Base-by-base conservation (phyloP, 768 basidiomycete genomes). In the Serpula lacrymans region DNA sequence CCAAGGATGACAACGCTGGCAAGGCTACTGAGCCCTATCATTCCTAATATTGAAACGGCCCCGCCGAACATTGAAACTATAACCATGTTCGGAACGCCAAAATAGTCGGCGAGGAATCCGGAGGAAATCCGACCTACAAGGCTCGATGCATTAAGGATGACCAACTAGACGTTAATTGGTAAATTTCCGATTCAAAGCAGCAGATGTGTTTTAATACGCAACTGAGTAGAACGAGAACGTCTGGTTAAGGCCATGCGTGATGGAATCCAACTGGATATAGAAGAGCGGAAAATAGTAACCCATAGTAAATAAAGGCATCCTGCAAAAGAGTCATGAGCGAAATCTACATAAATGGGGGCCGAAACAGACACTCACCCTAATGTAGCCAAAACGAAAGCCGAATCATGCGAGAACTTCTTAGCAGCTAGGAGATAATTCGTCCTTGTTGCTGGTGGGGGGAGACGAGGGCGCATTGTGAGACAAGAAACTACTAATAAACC, bases 211-310 rank as follows among this genome's bases (percentile, higher is more conserved):
- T 26, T 26, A 38, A 24, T 16, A 57, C 66, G 28, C 51, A 60
- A 80, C 80, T 29, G 70, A 71, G 48, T 81, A 80, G 46, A 82
- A 82, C 0, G 80, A 75, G n/a, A 82, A 60, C 5, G 54, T 58
- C 3, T 65, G 57, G 22, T 63, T 57, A 13, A 78, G 58, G 1
- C 69, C 71, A 33, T 75, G 74, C 37, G 61, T 64, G 16, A 74
- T 64, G 1, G 78, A 66, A 32, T 76, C 67, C 12, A 82, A 60
- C 47, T 83, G 81, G 17, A 83, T 58, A 51, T 78, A 82, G 59
- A 79, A 82, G 20, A 78, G 60, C 1, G 79, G 77, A 42, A 73
- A 76, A 49, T 71, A 80, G 27, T 78, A 55, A 1, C 71, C 75
- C 4, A 65, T 45, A 16, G 70, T 52, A 17, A 64, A 65, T 23